Base-by-base conservation (phyloP, 768 basidiomycete species). In the Lentinula raphanica region DNA sequence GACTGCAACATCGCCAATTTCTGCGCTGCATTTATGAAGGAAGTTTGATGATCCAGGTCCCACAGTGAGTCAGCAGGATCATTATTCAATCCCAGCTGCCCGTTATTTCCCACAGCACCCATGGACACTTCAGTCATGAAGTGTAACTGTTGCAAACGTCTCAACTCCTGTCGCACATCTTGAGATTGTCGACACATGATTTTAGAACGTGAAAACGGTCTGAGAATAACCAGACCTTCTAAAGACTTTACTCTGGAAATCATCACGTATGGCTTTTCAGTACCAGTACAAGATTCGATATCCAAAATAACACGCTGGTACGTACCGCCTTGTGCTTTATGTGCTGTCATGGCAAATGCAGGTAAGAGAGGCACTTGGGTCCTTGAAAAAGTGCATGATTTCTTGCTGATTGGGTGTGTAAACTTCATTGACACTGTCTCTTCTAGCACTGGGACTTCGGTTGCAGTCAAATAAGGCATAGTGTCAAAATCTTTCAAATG, bases 361-460 rank as follows among this genome's bases (percentile, higher is more conserved):
- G 51, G 29, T 13, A 25, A 19, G 17, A 48, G 23, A 25, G 46
- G 46, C 13, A 48, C 11, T 17, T 48, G 46, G 11, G 51, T 54
- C 15, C 51, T 6, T 54, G 35, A 21, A 27, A 54, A 38, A 4
- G 35, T 35, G 35, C 35, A 36, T n/a, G 23, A 15, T 54, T 54
- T 54, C 5, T 54, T 9, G 9, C 13, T 25, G 35, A 60, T 48
- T 0, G 51, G 59, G 40, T 68, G 61, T 0, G 27, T 44, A 7
- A 67, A 49, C 11, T 15, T 7, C 0, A 67, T 19, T 0, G 56
- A 29, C 0, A 42, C 23, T 0, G 44, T 49, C 21, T 69, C 66
- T 39, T 59, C 32, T 3, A 71, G 23, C 1, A 56, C 62, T 2
- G 62, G 60, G 1, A 62, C 60, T 49, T 19, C 60, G 49, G 3